Evolutionary conservation across 352 stramenopile genomes (phyloP), one percentile per base, ranked within the genome.

Genomic region (Pythium scleroteichum): DNA sequence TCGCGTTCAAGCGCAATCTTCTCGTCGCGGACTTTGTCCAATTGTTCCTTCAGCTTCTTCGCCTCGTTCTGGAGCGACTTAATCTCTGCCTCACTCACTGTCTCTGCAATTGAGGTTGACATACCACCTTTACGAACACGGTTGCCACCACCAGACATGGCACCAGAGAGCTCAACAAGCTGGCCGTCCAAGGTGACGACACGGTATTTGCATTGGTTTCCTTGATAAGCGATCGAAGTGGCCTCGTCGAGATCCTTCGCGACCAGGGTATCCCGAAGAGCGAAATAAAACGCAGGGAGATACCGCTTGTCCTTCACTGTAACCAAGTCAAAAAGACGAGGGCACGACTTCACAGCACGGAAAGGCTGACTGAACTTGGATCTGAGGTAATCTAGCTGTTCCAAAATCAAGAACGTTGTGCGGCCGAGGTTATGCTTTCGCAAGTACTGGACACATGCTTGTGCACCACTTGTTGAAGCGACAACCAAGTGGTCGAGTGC

Each of bases 141-240:
- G 32, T 96, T 98, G 22, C 98, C 98, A 72, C 98, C 98, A 54
- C 98, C 98, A 4, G 95, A 97, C 98, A 99, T 99, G 7, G 98
- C 98, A 52, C 98, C 98, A n/a, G 90, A 98, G 39, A 95, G 96
- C 51, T 99, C 97, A 35, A 99, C 99, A 2, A 99, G 68, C 64
- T 99, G 90, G 7, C 98, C 98, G 54, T 98, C 88, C 2, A 97
- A 57, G 3, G 98, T 99, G n/a, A 99, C 98, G 16, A 99, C 97
- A 56, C 97, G 91, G 76, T 96, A 98, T 62, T 87, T 88, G 68
- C 83, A 93, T 46, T 98, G 90, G 49, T 87, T 96, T 17, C 94
- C 96, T 84, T 97, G 76, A 61, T 96, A 97, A 24, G 92, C 92
- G 27, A 96, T 94, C 8, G 68, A 59, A 2, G 96, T 82, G 33